Base-by-base conservation (phyloP, 805 yeast species). In the Cyberlindnera mycetangii region DNA sequence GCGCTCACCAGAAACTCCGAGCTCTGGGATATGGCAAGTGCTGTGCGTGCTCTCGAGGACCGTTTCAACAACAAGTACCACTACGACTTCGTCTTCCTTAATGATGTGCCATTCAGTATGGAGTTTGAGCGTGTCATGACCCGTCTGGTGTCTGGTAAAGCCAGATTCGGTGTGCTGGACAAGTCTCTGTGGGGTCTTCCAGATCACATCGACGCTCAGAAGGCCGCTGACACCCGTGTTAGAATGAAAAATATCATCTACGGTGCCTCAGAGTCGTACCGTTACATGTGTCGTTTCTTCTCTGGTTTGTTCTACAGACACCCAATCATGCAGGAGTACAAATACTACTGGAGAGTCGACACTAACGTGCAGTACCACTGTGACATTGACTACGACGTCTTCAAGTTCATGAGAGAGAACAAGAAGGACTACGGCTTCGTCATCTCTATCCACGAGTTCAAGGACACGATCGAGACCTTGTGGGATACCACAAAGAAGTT, bases 321-420 rank as follows among this genome's bases (percentile, higher is more conserved):
- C 61, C 83, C 83, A 34, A 60, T 85, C 46, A 63, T 89, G 74
- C 71, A 71, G 44, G 83, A 86, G 15, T 89, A 81, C 65, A 89
- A 85, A 49, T 89, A 83, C 75, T 89, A 89, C 72, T 89, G 97
- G 97, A 80, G 97, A 68, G 95, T 89, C 44, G 97, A 89, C 67
- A 96, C 97, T 15, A 86, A 81, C 62, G 76, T 85, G 61, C 77
- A 78, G 64, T 77, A 88, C 56, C 83, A 72, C 67, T 89, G 96
- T 72, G 96, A 89, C 65, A 70, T 89, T 47, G 80, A 83, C 59
- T 84, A 81, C 65, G 95, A 86, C 64, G 70, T 84, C 22, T 88
- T 88, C 78, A 80, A 83, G 66, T 87, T 74, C 66, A 86, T 88
- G 95, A 72, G 75, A 53, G 92, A 85, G 52, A 83, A 85, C 60